phyloP scores from a whole-genome alignment of 2,329 filamentous ascomycete species.

The Rutstroemia sp. region DNA sequence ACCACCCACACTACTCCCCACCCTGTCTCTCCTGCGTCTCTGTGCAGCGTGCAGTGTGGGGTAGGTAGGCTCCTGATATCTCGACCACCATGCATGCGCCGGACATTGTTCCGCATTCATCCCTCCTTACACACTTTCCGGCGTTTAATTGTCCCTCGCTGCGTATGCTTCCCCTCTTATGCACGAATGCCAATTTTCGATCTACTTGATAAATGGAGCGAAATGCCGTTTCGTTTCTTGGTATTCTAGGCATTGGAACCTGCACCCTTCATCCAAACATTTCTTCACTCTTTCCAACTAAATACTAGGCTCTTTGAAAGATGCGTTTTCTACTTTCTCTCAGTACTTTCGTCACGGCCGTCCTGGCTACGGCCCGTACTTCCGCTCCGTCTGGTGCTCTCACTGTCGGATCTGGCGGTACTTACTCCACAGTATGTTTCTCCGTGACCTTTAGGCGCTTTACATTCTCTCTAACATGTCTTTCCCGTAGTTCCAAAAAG shows the following conservation, averaged over 20 bases:
- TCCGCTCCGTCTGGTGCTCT: constrained; percentile 40
- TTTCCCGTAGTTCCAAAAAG: constrained; percentile 35
- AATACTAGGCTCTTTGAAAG: not conserved
- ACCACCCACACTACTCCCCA: not conserved
- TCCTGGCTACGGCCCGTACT: constrained; percentile 30
- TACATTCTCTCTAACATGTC: not conserved
- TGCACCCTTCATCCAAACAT: not conserved
- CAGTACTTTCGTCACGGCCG: constrained; percentile 20
- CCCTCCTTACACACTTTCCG: not conserved
- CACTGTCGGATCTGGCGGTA: constrained; percentile 35
- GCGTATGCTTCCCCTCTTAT: not conserved
- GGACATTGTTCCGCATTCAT: not conserved
- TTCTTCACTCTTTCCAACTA: not conserved
- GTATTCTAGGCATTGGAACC: not conserved
- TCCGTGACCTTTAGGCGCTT: not conserved
- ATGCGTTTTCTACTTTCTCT: constrained; percentile 25
- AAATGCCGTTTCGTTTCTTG: not conserved
- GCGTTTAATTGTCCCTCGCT: not conserved
- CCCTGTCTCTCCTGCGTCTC: not conserved
- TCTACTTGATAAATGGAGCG: not conserved
- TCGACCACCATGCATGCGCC: not conserved
- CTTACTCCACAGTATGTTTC: constrained; percentile 36
- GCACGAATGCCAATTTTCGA: not conserved
- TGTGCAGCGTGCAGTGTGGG: not conserved
- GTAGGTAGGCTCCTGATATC: constrained; percentile 2